Evolutionary conservation across 2,329 filamentous ascomycete genomes (phyloP).

Genomic region (Chaetomium strumarium): DNA sequence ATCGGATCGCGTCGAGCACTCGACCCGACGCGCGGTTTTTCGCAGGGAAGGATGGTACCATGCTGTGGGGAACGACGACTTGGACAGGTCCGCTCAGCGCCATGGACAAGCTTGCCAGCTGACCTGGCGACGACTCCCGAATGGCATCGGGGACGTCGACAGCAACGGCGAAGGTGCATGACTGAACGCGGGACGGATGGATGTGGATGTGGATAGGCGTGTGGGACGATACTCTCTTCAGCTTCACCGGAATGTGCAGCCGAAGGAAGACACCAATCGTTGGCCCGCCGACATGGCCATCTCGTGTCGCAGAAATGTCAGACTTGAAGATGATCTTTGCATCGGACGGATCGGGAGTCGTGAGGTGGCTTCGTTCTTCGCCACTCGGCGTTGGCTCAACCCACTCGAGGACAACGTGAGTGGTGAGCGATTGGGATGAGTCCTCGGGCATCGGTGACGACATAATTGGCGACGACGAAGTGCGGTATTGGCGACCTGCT

Average conservation of each 20-base stretch:
- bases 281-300: background rate
- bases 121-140: background rate
- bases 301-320: background rate
- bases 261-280: conserved; percentile 1
- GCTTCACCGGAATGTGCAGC: conserved; percentile 4
- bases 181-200: conserved; percentile 3
- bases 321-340: conserved; percentile 7
- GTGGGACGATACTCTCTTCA: background rate
- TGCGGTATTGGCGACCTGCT: background rate
- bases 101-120: conserved; percentile 3
- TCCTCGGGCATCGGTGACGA: background rate
- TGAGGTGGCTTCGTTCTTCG: conserved; percentile 1
- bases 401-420: conserved; percentile 7
- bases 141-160: background rate
- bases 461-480: background rate
- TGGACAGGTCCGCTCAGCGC: background rate
- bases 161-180: conserved; percentile 2
- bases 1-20: conserved; percentile 2
- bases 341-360: conserved; percentile 4
- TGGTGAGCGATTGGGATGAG: conserved; percentile 5
- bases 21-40: background rate
- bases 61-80: background rate
- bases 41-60: background rate
- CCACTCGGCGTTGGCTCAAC: conserved; percentile 6
- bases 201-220: conserved; percentile 6